Base-by-base conservation (phyloP, 176 grass and related monocot species). In the Phoenix roebelenii region DNA sequence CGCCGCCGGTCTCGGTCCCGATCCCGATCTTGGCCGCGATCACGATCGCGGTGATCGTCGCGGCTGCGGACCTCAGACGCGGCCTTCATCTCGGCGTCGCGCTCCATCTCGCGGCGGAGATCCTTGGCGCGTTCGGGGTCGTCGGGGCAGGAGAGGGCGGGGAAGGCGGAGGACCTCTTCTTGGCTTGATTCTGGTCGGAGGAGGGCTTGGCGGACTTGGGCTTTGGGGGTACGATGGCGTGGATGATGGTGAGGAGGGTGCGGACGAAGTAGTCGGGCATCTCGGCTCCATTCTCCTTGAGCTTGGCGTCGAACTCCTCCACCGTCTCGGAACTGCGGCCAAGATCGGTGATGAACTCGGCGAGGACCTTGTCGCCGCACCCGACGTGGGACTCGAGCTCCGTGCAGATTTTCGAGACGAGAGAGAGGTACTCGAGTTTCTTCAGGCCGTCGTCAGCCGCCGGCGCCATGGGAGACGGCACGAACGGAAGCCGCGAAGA, bases 241-340 rank as follows among this genome's bases (percentile, higher is more conserved):
- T 89, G 69, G 74, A 95, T 90, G 67, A 85, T 86, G 75, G 81
- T 79, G 55, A 86, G 87, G 60, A 90, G 87, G 22, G 78, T 83
- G 35, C 79, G 87, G 59, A 90, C 75, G 75, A 90, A 81, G 75
- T 90, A 90, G 61, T 90, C 87, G 0, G 87, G 87, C 59, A 90
- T 62, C 28, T 90, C 79, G 19, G 76, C 82, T 49, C 82, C 82
- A 57, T 86, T 80, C 32, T 65, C 77, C 81, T 84, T 84, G 61
- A 89, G 81, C 53, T 77, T 74, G 57, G 77, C 9, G 22, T 86
- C 87, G 68, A 90, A 90, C 5, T 86, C 79, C 4, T 54, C 61
- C 56, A 79, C 87, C 44, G 75, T 59, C 65, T 66, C 20, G 63
- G 75, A 82, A 17, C 72, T 55, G 64, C 79, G 75, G 52, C 87